A percentile compares a stretch with the other conserved stretches of the same genome.
These are phyloP conservation scores for Fusarium aywerte DNA, from an alignment of 2,329 filamentous ascomycete species.

Conservation along the genomic window DNA sequence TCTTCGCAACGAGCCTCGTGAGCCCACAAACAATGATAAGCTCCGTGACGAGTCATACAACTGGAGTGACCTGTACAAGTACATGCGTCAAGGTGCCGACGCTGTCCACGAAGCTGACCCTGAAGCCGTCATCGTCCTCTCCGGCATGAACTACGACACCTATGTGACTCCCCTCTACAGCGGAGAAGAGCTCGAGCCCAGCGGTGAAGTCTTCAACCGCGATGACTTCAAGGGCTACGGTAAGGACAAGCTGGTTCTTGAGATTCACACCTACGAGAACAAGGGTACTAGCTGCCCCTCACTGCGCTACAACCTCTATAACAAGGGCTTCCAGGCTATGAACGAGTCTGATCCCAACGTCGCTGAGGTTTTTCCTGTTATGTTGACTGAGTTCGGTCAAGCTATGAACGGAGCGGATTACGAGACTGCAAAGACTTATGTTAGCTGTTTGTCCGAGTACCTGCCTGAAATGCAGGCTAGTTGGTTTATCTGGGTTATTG, in stretches of 20 bases:
- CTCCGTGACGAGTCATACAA: slow-evolving; percentile 57
- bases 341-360: slow-evolving; percentile 50
- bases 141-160: slow-evolving; percentile 68
- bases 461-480: slow-evolving; percentile 60
- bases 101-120: slow-evolving; percentile 64
- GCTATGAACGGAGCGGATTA: slow-evolving; percentile 59
- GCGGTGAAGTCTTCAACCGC: slow-evolving; percentile 56
- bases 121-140: slow-evolving; percentile 66
- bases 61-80: slow-evolving; percentile 67
- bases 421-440: slow-evolving; percentile 56
- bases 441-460: slow-evolving; percentile 61
- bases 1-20: slow-evolving; percentile 64
- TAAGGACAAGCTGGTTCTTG: slow-evolving; percentile 65
- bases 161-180: slow-evolving; percentile 62
- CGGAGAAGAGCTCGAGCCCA: slow-evolving; percentile 60
- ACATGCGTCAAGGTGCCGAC: slow-evolving; percentile 59
- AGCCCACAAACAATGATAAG: slow-evolving; percentile 51
- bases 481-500: slow-evolving; percentile 69
- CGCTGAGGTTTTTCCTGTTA: slow-evolving; percentile 52
- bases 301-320: slow-evolving; percentile 59
- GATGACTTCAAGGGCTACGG: slow-evolving; percentile 61
- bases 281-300: slow-evolving; percentile 59
- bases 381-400: slow-evolving; percentile 67
- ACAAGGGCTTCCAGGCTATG: slow-evolving; percentile 64
- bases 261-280: slow-evolving; percentile 71